phyloP scores from a whole-genome alignment of 495 filamentous ascomycete genomes.

The Hypoxylon rickii region DNA sequence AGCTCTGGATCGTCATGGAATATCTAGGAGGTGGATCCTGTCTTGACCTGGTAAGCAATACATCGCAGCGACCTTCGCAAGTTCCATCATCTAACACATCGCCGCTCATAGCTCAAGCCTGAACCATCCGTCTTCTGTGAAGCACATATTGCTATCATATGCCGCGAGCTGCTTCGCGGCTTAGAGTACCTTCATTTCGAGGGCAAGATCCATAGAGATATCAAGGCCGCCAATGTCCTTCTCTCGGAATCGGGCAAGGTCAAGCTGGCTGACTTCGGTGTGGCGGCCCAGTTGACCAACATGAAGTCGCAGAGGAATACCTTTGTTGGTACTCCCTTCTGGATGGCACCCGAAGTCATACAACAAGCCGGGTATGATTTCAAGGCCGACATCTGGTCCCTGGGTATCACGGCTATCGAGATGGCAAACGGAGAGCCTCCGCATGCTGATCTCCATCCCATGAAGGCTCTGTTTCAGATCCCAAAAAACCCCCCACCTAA shows the following conservation, averaged over 20 bases:
- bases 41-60: slow-evolving; percentile 80
- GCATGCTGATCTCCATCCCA: slow-evolving; percentile 87
- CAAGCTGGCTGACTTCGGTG: slow-evolving; percentile 97
- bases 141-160: slow-evolving; percentile 91
- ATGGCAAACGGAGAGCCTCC: slow-evolving; percentile 92
- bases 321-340: slow-evolving; percentile 98
- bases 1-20: slow-evolving; percentile 99
- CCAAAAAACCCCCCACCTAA: slow-evolving; percentile 87
- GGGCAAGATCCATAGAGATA: slow-evolving; percentile 96
- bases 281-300: slow-evolving; percentile 93
- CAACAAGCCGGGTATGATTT: slow-evolving; percentile 96
- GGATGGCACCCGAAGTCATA: slow-evolving; percentile 99
- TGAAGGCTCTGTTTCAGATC: slow-evolving; percentile 98
- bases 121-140: slow-evolving; percentile 90
- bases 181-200: slow-evolving; percentile 92
- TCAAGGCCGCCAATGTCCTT: slow-evolving; percentile 94
- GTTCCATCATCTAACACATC: slow-evolving; percentile 30
- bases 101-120: slow-evolving; percentile 76
- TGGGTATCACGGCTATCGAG: slow-evolving; percentile 96
- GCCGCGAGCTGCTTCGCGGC: slow-evolving; percentile 85
- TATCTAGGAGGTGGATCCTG: slow-evolving; percentile 93
- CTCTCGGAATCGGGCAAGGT: slow-evolving; percentile 88
- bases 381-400: slow-evolving; percentile 97
- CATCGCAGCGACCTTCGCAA: not conserved
- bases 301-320: slow-evolving; percentile 98